Evolutionary conservation across 768 basidiomycete species (phyloP).

Genomic region (Aureoboletus auriporus): DNA sequence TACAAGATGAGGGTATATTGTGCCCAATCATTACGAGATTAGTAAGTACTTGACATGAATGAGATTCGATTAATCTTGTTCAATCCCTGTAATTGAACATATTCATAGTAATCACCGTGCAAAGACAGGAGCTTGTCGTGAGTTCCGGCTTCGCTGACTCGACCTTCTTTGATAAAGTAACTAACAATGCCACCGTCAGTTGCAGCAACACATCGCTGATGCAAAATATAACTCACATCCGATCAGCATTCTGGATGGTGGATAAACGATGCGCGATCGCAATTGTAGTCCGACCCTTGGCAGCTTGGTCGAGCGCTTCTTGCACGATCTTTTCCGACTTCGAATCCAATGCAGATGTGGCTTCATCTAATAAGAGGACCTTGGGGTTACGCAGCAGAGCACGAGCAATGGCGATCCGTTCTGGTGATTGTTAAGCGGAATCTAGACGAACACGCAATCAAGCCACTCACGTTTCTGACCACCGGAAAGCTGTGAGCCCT

Average conservation of each 20-base stretch:
- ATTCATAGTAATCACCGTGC: constrained; percentile 76
- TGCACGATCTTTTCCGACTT: too few relatives aligned
- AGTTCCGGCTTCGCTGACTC: constrained; percentile 80
- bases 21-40: too few relatives aligned
- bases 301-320: constrained; percentile 38
- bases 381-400: too few relatives aligned
- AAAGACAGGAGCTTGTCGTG: constrained; percentile 74
- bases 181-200: constrained; percentile 33
- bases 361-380: too few relatives aligned
- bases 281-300: constrained; percentile 89
- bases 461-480: too few relatives aligned
- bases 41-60: too few relatives aligned
- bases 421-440: too few relatives aligned
- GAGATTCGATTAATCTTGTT: constrained; percentile 32
- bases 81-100: constrained; percentile 78
- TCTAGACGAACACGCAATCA: too few relatives aligned
- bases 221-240: constrained; percentile 54
- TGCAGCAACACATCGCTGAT: background rate
- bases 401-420: too few relatives aligned
- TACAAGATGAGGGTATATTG: constrained; percentile 20
- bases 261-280: constrained; percentile 94
- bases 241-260: constrained; percentile 87
- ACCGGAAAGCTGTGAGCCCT: too few relatives aligned
- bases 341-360: too few relatives aligned
- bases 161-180: constrained; percentile 87